A percentile compares a stretch with the other conserved stretches of the same genome.
phyloP scores from a whole-genome alignment of 257 asterid species.

The Nicotiana noctiflora region DNA sequence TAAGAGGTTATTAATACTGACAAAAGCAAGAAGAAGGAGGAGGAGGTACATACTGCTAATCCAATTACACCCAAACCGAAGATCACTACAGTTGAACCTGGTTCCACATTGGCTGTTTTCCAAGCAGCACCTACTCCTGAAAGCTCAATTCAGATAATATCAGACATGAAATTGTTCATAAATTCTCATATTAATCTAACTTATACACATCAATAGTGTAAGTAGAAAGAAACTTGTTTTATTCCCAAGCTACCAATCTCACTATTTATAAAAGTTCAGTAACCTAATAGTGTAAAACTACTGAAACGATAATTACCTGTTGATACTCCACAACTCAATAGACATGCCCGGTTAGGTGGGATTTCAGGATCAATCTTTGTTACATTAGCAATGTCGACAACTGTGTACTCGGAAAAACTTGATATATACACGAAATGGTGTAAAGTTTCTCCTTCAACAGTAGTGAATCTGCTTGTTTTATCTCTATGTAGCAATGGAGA shows the following conservation, averaged over 20 bases:
- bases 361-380: conserved; percentile 47
- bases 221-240: too few relatives aligned
- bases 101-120: conserved; percentile 72
- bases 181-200: background rate
- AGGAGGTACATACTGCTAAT: conserved; percentile 47
- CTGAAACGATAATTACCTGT: conserved; percentile 42
- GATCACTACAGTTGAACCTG: conserved; percentile 81
- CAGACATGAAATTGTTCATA: background rate
- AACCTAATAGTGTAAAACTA: too few relatives aligned
- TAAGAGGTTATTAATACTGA: background rate
- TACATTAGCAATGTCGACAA: conserved; percentile 44
- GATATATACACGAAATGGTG: conserved; percentile 63
- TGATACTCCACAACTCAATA: conserved; percentile 86
- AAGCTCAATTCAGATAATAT: background rate
- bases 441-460: conserved; percentile 58
- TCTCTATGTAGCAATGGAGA: conserved; percentile 57
- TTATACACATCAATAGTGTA: too few relatives aligned
- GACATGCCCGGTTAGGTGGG: conserved; percentile 82
- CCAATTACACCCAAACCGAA: conserved; percentile 89
- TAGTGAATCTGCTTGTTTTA: conserved; percentile 71
- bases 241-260: too few relatives aligned
- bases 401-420: conserved; percentile 79
- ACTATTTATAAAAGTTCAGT: too few relatives aligned
- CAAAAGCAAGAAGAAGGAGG: background rate
- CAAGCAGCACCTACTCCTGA: conserved; percentile 91